These are phyloP conservation scores for Russula earlei DNA, from an alignment of 768 basidiomycete genomes.

Conservation along the genomic window DNA sequence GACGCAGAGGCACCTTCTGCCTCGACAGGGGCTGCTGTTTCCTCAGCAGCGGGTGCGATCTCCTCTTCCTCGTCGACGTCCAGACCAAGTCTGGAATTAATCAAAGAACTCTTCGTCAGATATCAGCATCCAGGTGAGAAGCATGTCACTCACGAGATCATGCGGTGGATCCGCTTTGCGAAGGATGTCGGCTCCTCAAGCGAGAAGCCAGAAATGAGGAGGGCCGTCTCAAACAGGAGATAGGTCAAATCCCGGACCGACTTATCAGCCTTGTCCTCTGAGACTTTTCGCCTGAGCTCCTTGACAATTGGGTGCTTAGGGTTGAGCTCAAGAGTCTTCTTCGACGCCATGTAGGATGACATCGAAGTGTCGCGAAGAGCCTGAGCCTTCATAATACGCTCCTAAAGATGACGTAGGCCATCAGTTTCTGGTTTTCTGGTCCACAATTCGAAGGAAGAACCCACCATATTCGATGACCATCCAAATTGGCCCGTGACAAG, in stretches of 20 bases:
- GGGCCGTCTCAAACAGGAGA: slow-evolving; percentile 93
- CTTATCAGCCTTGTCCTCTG: slow-evolving; percentile 98
- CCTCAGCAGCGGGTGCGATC: slow-evolving; percentile 34
- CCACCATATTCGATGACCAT: slow-evolving; percentile 98
- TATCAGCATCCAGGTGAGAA: background rate
- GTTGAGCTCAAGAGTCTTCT: slow-evolving; percentile 98
- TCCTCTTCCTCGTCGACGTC: slow-evolving; percentile 60
- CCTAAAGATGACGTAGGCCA: slow-evolving; percentile 31
- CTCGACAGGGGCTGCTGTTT: slow-evolving; percentile 41
- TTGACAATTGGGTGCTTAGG: slow-evolving; percentile 86
- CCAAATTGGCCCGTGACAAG: slow-evolving; percentile 98
- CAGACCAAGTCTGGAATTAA: slow-evolving; percentile 52
- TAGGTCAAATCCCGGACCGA: slow-evolving; percentile 94
- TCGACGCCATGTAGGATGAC: slow-evolving; percentile 98
- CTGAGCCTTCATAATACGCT: slow-evolving; percentile 99
- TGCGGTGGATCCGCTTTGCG: slow-evolving; percentile 92
- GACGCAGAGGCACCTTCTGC: slow-evolving; percentile 58
- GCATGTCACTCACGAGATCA: slow-evolving; percentile 67
- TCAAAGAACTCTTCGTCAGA: slow-evolving; percentile 5
- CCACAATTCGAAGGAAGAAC: slow-evolving; percentile 18
- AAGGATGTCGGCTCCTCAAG: slow-evolving; percentile 93
- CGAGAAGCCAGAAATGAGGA: slow-evolving; percentile 91
- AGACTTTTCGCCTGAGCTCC: slow-evolving; percentile 91
- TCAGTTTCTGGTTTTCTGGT: background rate
- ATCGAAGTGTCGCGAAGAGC: slow-evolving; percentile 92